Evolutionary conservation across 441 rosid genomes (phyloP).

Genomic region (Populus trichocarpa): DNA sequence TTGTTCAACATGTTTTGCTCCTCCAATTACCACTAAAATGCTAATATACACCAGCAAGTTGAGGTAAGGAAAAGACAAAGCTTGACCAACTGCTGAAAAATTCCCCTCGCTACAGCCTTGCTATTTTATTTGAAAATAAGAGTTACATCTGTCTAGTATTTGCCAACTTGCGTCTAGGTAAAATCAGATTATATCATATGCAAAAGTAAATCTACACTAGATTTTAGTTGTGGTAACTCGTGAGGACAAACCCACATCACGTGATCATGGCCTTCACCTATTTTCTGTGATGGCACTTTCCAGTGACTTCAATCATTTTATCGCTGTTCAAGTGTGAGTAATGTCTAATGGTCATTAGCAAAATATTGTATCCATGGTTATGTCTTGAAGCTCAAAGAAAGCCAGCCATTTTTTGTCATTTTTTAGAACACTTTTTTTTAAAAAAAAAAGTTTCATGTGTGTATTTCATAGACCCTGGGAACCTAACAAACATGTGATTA

Average conservation of each 20-base stretch:
- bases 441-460: too few relatives aligned
- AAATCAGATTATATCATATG: background rate
- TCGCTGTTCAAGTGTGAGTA: background rate
- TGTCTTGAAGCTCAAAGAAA: background rate
- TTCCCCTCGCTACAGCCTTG: background rate
- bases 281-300: background rate
- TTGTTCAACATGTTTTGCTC: background rate
- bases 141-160: background rate
- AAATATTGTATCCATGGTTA: background rate
- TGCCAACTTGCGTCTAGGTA: too few relatives aligned
- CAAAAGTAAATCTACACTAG: background rate
- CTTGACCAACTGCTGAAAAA: background rate
- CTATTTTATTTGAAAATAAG: background rate
- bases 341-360: background rate
- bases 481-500: background rate
- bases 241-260: background rate
- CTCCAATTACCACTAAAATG: too few relatives aligned
- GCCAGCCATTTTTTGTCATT: background rate
- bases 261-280: background rate
- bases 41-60: too few relatives aligned
- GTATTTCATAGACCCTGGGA: too few relatives aligned
- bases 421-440: too few relatives aligned
- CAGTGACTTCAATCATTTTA: background rate
- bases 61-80: background rate
- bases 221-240: background rate